Evolutionary conservation across 2,329 filamentous ascomycete species (phyloP).

Genomic region (Botrytis galanthina): DNA sequence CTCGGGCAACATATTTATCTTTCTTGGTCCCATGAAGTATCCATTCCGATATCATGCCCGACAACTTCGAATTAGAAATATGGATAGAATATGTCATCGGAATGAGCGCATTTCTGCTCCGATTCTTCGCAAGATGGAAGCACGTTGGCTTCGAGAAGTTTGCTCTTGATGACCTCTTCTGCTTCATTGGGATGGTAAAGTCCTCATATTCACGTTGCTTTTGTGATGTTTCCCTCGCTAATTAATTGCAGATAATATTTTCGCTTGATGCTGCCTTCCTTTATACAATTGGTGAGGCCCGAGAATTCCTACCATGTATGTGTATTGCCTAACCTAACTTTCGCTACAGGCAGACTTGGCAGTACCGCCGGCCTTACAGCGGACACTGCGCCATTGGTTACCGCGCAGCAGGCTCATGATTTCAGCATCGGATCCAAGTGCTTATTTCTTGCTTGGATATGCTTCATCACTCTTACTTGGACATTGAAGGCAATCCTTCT

Average conservation of each 20-base stretch:
- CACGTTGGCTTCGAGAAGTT: conserved; percentile 1
- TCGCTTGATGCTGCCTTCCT: background rate
- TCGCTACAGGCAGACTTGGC: background rate
- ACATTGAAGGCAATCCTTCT: conserved; percentile 5
- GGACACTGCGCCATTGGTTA: background rate
- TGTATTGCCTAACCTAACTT: background rate
- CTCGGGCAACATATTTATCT: background rate
- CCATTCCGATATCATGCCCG: background rate
- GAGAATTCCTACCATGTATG: background rate
- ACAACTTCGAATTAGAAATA: background rate
- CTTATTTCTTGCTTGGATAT: conserved; percentile 4
- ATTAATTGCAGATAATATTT: background rate
- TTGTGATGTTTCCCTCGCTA: background rate
- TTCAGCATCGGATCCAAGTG: background rate
- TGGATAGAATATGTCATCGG: background rate
- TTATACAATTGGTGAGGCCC: background rate
- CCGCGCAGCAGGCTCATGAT: background rate
- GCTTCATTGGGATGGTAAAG: background rate
- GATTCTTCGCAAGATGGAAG: conserved; percentile 7
- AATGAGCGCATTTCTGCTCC: background rate
- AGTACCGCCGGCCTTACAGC: background rate
- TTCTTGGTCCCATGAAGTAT: no score
- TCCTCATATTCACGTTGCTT: background rate
- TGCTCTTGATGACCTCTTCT: background rate
- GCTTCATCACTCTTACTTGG: conserved; percentile 2